These are phyloP conservation scores for Crithidia acanthocephali DNA, from an alignment of 208 protist genomes.

Conservation along the genomic window DNA sequence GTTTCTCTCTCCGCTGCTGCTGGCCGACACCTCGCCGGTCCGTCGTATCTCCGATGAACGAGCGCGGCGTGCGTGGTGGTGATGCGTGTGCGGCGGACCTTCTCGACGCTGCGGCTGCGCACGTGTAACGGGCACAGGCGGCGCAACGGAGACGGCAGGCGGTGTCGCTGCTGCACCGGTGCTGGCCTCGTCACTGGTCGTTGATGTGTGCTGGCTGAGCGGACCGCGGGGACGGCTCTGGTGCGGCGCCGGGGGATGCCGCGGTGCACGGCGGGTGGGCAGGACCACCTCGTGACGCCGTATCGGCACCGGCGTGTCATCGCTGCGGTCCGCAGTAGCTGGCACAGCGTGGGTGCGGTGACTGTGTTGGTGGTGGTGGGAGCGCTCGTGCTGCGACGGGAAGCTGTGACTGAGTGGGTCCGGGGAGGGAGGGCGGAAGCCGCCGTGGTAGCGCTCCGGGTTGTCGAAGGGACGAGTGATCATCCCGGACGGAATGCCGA, in stretches of 20 bases:
- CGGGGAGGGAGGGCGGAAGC: slow-evolving; percentile 4
- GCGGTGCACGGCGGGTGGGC: slow-evolving; percentile 1
- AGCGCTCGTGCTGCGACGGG: not conserved
- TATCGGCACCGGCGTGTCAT: not conserved
- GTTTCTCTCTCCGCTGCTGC: not conserved
- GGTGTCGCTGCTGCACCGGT: not conserved
- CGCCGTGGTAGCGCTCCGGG: slow-evolving; percentile 8
- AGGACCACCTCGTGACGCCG: slow-evolving; percentile 3
- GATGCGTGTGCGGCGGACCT: not conserved
- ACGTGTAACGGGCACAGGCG: not conserved
- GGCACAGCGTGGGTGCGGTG: too few relatives aligned
- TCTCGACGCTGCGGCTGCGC: not conserved
- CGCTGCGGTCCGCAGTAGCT: not conserved
- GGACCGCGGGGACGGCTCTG: not conserved
- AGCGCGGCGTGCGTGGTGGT: not conserved
- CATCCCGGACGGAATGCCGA: not conserved
- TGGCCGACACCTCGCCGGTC: not conserved
- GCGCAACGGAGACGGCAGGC: not conserved
- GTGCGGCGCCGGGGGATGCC: not conserved
- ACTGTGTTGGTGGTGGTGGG: not conserved
- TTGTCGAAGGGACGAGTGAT: not conserved
- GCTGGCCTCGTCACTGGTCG: not conserved
- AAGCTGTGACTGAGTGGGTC: not conserved
- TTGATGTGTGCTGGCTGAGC: not conserved
- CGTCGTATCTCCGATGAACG: slow-evolving; percentile 1